Conservation (phyloP, 2,329 filamentous ascomycete species). For the Penicillium crustosum region DNA sequence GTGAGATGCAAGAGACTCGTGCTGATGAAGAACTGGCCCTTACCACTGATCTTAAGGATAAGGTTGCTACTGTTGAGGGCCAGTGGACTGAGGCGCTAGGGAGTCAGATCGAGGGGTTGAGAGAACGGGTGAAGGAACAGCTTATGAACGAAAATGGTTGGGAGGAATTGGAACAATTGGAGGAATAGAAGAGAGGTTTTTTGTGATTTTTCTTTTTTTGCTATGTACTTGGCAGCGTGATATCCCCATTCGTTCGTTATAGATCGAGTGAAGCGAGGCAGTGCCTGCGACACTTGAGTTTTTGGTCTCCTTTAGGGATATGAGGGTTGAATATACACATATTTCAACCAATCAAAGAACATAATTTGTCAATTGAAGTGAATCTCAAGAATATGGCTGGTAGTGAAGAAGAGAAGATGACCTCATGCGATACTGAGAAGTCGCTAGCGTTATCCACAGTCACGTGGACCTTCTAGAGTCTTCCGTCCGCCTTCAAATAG, state of each 20-base stretch:
- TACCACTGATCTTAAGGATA: conserved; percentile 88
- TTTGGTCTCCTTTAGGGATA: conserved; percentile 4
- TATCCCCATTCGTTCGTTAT: conserved; percentile 27
- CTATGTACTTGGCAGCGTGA: conserved; percentile 17
- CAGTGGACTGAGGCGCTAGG: conserved; percentile 90
- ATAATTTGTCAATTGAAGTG: background rate
- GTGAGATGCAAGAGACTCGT: conserved; percentile 58
- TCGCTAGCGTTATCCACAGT: conserved; percentile 10
- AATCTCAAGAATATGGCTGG: background rate
- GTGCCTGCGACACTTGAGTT: conserved; percentile 1
- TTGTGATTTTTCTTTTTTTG: conserved; percentile 7
- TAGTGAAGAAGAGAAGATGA: background rate
- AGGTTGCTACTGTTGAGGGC: conserved; percentile 84
- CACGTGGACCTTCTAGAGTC: conserved; percentile 41
- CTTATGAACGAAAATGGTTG: conserved; percentile 78
- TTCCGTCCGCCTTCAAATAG: conserved; percentile 36
- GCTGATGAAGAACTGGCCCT: conserved; percentile 67
- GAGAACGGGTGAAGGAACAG: conserved; percentile 70
- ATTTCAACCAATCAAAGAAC: background rate
- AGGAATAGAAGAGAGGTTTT: conserved; percentile 38
- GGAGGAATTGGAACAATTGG: conserved; percentile 70
- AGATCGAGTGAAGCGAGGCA: conserved; percentile 13
- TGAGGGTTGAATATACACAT: background rate
- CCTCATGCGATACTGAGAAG: background rate
- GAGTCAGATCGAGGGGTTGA: conserved; percentile 69